A percentile compares a stretch with the other conserved stretches of the same genome.
Evolutionary conservation across 1,139 yeast species (phyloP).

Genomic region (Pichia sp.): DNA sequence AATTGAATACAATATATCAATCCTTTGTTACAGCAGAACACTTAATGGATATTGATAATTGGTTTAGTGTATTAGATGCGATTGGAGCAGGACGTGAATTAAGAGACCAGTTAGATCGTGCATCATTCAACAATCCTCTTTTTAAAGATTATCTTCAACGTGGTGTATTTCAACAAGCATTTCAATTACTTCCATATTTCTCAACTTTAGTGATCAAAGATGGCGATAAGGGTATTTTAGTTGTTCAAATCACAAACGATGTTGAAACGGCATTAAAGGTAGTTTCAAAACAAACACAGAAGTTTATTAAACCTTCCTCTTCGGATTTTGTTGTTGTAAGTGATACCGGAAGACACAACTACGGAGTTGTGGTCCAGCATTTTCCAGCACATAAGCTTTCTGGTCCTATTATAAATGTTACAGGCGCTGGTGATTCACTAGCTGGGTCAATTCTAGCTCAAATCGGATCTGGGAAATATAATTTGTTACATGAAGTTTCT

Average conservation of each 20-base stretch:
- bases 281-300: constrained; percentile 6
- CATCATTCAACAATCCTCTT: constrained; percentile 25
- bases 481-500: background rate
- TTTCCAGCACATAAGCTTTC: constrained; percentile 43
- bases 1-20: constrained; percentile 48
- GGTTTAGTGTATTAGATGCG: constrained; percentile 72
- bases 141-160: constrained; percentile 29
- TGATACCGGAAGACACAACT: constrained; percentile 24
- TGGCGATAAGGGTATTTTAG: constrained; percentile 58
- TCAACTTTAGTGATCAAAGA: constrained; percentile 64
- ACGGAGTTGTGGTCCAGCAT: constrained; percentile 60
- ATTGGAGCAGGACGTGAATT: constrained; percentile 46
- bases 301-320: constrained; percentile 9
- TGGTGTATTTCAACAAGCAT: constrained; percentile 64
- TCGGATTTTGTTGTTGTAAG: constrained; percentile 26
- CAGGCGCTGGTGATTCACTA: constrained; percentile 74
- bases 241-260: constrained; percentile 35
- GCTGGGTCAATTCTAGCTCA: constrained; percentile 34
- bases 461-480: background rate
- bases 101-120: constrained; percentile 35
- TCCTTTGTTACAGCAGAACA: constrained; percentile 42
- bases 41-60: constrained; percentile 52
- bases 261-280: constrained; percentile 7
- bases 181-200: constrained; percentile 64
- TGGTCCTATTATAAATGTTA: constrained; percentile 41